These are phyloP conservation scores for Cudoniella acicularis DNA, from an alignment of 495 filamentous ascomycete species.

Conservation along the genomic window DNA sequence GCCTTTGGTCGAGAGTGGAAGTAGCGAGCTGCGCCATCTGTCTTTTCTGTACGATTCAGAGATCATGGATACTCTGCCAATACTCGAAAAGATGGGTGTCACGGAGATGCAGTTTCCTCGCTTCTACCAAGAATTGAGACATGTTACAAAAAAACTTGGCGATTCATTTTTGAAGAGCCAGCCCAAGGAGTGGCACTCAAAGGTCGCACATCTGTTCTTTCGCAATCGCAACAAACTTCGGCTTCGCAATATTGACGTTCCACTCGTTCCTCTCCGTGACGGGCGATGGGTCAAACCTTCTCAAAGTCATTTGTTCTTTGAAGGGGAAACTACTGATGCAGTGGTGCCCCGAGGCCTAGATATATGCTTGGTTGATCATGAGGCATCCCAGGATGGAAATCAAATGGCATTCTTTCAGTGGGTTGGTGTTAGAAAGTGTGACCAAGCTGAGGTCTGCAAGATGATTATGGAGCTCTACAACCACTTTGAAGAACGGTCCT, in stretches of 20 bases:
- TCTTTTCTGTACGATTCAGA: conserved; percentile 11
- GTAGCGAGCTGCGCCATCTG: conserved; percentile 1
- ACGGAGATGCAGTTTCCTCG: conserved; percentile 1
- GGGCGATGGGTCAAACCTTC: conserved; percentile 5
- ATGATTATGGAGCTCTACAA: conserved; percentile 8
- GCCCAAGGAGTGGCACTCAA: conserved; percentile 6
- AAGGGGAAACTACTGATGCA: conserved; percentile 2
- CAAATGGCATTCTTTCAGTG: conserved; percentile 5
- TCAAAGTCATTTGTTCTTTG: conserved; percentile 5
- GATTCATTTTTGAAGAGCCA: conserved; percentile 5
- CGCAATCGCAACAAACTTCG: not conserved
- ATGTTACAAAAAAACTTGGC: not conserved
- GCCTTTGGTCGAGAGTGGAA: conserved; percentile 9
- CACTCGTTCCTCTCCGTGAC: conserved; percentile 2
- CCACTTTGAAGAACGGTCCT: not conserved
- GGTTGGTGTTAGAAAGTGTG: conserved; percentile 4
- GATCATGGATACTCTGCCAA: conserved; percentile 4
- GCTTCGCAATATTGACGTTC: not conserved
- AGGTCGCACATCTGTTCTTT: conserved; percentile 6
- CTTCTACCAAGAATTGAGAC: conserved; percentile 2
- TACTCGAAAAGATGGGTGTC: conserved; percentile 6
- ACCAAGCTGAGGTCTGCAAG: conserved; percentile 10
- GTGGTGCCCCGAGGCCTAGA: not conserved
- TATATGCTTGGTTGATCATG: conserved; percentile 6
- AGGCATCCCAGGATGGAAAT: conserved; percentile 7